phyloP scores from a whole-genome alignment of 345 rosid genomes.

The Jatropha curcas region DNA sequence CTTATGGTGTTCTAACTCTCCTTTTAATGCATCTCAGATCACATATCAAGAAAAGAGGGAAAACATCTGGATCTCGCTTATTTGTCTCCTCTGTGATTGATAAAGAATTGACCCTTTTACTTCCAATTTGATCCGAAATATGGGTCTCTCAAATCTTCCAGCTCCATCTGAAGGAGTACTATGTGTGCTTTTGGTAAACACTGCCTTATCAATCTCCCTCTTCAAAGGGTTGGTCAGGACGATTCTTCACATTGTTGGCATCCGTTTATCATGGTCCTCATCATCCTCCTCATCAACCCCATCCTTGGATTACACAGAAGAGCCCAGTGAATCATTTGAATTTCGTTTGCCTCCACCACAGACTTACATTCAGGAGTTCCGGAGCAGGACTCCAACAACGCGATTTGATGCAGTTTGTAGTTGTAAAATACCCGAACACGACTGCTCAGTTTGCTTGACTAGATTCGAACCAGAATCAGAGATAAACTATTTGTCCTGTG shows the following conservation, averaged over 20 bases:
- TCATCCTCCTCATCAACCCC: slow-evolving; percentile 31
- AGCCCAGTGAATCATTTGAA: slow-evolving; percentile 41
- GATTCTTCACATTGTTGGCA: slow-evolving; percentile 65
- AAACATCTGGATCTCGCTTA: not conserved
- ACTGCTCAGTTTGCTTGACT: slow-evolving; percentile 68
- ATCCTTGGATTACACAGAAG: slow-evolving; percentile 35
- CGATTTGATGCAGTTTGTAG: slow-evolving; percentile 47
- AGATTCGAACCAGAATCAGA: slow-evolving; percentile 61
- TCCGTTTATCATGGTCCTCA: slow-evolving; percentile 38
- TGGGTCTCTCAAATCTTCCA: slow-evolving; percentile 90
- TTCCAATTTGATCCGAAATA: slow-evolving; percentile 15
- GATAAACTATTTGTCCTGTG: slow-evolving; percentile 63
- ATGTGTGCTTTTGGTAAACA: slow-evolving; percentile 72
- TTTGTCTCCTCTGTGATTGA: not conserved
- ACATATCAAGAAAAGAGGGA: slow-evolving; percentile 12
- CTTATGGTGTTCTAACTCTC: slow-evolving; percentile 22
- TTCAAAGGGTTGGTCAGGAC: slow-evolving; percentile 65
- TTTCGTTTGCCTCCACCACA: slow-evolving; percentile 39
- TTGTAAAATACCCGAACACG: slow-evolving; percentile 50
- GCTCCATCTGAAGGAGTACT: slow-evolving; percentile 90
- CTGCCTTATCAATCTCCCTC: slow-evolving; percentile 77
- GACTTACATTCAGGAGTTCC: slow-evolving; percentile 61
- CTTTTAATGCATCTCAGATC: slow-evolving; percentile 31
- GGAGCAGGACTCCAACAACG: slow-evolving; percentile 54
- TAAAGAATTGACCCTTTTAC: not conserved